Conservation (phyloP, 441 rosid species). For the Flueggea neowawraea region DNA sequence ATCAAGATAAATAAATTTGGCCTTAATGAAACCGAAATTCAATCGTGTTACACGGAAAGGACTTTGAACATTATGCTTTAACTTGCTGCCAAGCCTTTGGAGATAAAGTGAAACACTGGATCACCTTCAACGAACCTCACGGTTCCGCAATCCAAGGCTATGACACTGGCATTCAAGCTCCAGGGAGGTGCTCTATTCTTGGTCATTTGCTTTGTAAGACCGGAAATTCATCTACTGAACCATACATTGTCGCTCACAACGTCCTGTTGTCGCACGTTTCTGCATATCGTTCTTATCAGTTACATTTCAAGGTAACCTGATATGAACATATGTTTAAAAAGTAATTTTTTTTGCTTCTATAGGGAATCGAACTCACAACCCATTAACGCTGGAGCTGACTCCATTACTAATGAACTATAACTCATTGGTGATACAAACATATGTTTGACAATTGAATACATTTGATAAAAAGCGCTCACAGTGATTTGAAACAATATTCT, state of each 20-base stretch:
- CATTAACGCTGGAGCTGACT: too few relatives aligned
- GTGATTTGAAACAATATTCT: not conserved
- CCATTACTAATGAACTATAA: not conserved
- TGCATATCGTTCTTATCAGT: conserved; percentile 56
- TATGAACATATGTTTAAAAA: not conserved
- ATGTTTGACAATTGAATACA: not conserved
- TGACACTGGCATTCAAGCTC: conserved; percentile 49
- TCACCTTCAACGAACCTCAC: conserved; percentile 64
- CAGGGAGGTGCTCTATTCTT: conserved; percentile 50
- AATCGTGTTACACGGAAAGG: conserved; percentile 41
- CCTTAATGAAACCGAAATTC: not conserved
- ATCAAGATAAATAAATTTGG: not conserved
- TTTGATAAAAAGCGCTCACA: not conserved
- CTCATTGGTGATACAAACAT: not conserved
- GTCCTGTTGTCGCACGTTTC: conserved; percentile 72
- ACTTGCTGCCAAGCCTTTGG: conserved; percentile 74
- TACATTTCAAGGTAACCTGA: conserved; percentile 55
- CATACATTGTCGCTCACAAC: conserved; percentile 67
- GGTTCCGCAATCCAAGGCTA: conserved; percentile 45
- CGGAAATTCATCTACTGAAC: conserved; percentile 69
- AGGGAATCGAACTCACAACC: too few relatives aligned
- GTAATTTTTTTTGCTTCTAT: not conserved
- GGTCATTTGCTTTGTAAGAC: conserved; percentile 40
- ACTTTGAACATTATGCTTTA: conserved; percentile 67
- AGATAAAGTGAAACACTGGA: conserved; percentile 55